These are phyloP conservation scores for Myochromella boudieri DNA, from an alignment of 768 basidiomycete genomes.

Conservation along the genomic window DNA sequence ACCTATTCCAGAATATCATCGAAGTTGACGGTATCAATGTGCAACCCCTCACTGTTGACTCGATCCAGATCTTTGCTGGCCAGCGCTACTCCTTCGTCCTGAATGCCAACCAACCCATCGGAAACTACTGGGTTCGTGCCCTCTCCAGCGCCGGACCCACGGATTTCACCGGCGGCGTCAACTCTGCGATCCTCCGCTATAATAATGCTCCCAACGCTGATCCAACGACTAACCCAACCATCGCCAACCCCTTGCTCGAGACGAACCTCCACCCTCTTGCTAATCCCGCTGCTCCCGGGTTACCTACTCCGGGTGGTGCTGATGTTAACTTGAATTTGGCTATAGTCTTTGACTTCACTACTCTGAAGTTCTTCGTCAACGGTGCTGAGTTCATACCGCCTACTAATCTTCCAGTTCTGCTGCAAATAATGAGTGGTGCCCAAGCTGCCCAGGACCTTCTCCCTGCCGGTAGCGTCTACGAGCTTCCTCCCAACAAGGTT, in stretches of 20 bases:
- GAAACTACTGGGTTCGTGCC: not conserved
- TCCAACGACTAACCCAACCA: slow-evolving; percentile 2
- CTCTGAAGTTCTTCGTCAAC: slow-evolving; percentile 26
- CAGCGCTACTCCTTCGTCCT: slow-evolving; percentile 36
- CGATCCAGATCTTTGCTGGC: slow-evolving; percentile 33
- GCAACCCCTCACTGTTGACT: not conserved
- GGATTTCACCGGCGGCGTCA: not conserved
- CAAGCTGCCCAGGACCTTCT: slow-evolving; percentile 44
- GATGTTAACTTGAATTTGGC: slow-evolving; percentile 23
- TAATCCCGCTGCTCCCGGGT: slow-evolving; percentile 7
- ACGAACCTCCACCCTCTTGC: slow-evolving; percentile 14
- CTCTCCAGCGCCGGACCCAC: not conserved
- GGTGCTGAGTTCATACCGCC: slow-evolving; percentile 33
- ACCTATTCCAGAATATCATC: slow-evolving; percentile 34
- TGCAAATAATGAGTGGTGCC: slow-evolving; percentile 60
- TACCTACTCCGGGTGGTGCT: slow-evolving; percentile 17
- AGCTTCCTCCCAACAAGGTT: slow-evolving; percentile 42
- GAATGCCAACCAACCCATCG: slow-evolving; percentile 30
- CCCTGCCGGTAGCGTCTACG: slow-evolving; percentile 44
- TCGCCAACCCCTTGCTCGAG: slow-evolving; percentile 27
- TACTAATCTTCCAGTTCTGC: slow-evolving; percentile 48
- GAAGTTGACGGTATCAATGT: not conserved
- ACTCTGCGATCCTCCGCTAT: not conserved
- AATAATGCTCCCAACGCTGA: not conserved
- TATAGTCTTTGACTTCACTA: slow-evolving; percentile 10